Conservation (phyloP, 495 filamentous ascomycete species). For the Niebla homalea region DNA sequence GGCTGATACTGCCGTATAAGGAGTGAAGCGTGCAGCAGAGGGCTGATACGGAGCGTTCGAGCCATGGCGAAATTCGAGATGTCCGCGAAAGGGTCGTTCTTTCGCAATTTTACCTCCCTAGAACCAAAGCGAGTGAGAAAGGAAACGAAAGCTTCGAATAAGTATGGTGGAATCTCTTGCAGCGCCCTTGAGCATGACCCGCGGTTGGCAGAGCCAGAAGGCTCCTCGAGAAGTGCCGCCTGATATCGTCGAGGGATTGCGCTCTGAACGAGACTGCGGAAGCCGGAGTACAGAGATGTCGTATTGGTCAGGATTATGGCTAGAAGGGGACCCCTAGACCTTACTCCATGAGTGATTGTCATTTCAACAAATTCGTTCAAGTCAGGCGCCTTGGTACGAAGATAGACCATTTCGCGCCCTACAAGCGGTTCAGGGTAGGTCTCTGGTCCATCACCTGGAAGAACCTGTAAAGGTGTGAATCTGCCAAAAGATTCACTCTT, state of each 20-base stretch:
- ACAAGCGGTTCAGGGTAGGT: slow-evolving; percentile 41
- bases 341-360: slow-evolving; percentile 38
- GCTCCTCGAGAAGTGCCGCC: slow-evolving; percentile 23
- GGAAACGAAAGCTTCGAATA: slow-evolving; percentile 37
- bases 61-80: no score
- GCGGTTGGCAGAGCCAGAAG: slow-evolving; percentile 10
- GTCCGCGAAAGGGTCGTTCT: no score
- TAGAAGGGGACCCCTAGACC: slow-evolving; percentile 30
- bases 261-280: slow-evolving; percentile 31
- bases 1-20: slow-evolving; percentile 8
- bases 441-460: slow-evolving; percentile 51
- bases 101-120: no score
- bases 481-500: slow-evolving; percentile 3
- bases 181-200: slow-evolving; percentile 5
- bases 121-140: slow-evolving; percentile 29
- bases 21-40: slow-evolving; percentile 4
- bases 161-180: slow-evolving; percentile 21
- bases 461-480: slow-evolving; percentile 5
- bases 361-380: slow-evolving; percentile 38
- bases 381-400: slow-evolving; percentile 40
- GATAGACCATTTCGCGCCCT: slow-evolving; percentile 44
- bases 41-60: neutral
- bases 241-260: slow-evolving; percentile 24
- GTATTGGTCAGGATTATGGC: slow-evolving; percentile 35
- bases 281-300: slow-evolving; percentile 23